Base-by-base conservation (phyloP, 2,329 filamentous ascomycete species). In the Botrytis galanthina region DNA sequence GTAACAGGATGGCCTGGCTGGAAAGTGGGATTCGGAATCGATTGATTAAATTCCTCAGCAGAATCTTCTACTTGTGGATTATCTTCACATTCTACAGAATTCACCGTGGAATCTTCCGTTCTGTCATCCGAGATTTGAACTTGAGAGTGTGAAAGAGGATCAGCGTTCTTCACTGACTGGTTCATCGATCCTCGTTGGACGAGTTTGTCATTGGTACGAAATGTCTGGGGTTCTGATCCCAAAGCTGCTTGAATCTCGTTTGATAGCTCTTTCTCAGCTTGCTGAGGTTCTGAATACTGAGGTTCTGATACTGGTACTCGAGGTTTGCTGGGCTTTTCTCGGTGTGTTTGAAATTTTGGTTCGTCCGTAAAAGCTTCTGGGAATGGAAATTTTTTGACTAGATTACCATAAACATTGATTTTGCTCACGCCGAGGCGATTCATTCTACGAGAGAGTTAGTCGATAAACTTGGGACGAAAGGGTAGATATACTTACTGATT, bases 391-490 rank as follows among this genome's bases (percentile, higher is more conserved):
- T 57, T 69, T 20, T 57, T 69, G 48, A 42, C 37, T 20, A 44
- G 26, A 10, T 57, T 59, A 3, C 62, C 62, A 12, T 54, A 35
- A 57, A 69, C n/a, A 32, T 57, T 9, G 66, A 69, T 32, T 44
- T 69, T 69, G 37, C 54, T 44, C n/a, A 16, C 66, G 54, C 18
- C 16, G n/a, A 32, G 22, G 18, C 66, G 66, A n/a, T 69, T 69
- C 18, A 44, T 9, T 59, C 66, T 69, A 5, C 37, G 16, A 22
- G 32, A 57, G 22, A 39, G 35, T 68, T 18, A 68, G 48, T 42
- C 32, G 18, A 26, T 69, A 26, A 57, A 7, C 18, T 44, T 9
- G n/a, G 8, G 63, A 12, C 7, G 22, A 12, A 32, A 44, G 7
- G 18, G 26, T 20, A 32, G 37, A n/a, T 59, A 32, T 42, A 6